A percentile compares a stretch with the other conserved stretches of the same genome.
Conservation (phyloP, 2,329 filamentous ascomycete species). For the Colletotrichum magnum region DNA sequence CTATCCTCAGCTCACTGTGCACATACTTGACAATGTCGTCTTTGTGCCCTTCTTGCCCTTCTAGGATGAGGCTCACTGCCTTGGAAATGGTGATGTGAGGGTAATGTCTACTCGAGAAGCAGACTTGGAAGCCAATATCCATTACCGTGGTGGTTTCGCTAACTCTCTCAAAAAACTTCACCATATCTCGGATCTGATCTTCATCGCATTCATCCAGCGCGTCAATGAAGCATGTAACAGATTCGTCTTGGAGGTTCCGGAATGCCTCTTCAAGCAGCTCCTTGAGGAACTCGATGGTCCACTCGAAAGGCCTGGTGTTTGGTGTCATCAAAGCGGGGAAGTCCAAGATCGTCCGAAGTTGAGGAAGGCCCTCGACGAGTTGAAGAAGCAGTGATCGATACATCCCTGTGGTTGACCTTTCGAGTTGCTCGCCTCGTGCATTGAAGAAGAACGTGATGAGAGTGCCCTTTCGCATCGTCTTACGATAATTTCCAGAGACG, state of each 20-base stretch:
- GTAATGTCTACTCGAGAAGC: slow-evolving; percentile 31
- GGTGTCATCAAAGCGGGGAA: not conserved
- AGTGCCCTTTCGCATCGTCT: slow-evolving; percentile 33
- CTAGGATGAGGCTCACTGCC: slow-evolving; percentile 46
- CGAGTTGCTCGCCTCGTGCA: slow-evolving; percentile 57
- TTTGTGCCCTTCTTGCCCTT: slow-evolving; percentile 45
- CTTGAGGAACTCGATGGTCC: too few relatives aligned
- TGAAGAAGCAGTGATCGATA: slow-evolving; percentile 65
- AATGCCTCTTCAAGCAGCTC: not conserved
- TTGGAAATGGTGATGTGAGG: slow-evolving; percentile 43
- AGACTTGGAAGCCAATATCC: slow-evolving; percentile 43
- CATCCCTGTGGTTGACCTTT: slow-evolving; percentile 62
- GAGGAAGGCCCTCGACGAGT: slow-evolving; percentile 53
- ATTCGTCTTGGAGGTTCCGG: not conserved
- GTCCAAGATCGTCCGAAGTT: not conserved
- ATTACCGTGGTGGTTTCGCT: not conserved
- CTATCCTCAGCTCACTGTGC: slow-evolving; percentile 42
- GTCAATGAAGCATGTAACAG: slow-evolving; percentile 35
- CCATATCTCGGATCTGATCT: slow-evolving; percentile 10
- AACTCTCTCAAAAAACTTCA: not conserved
- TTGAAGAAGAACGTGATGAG: slow-evolving; percentile 65
- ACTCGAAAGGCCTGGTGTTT: too few relatives aligned
- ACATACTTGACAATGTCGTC: slow-evolving; percentile 54
- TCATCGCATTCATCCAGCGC: slow-evolving; percentile 35
- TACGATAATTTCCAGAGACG: slow-evolving; percentile 24